Evolutionary conservation across 2,329 filamentous ascomycete genomes (phyloP), one percentile per base, ranked within the genome.

Genomic region (Clonostachys rhizophaga): DNA sequence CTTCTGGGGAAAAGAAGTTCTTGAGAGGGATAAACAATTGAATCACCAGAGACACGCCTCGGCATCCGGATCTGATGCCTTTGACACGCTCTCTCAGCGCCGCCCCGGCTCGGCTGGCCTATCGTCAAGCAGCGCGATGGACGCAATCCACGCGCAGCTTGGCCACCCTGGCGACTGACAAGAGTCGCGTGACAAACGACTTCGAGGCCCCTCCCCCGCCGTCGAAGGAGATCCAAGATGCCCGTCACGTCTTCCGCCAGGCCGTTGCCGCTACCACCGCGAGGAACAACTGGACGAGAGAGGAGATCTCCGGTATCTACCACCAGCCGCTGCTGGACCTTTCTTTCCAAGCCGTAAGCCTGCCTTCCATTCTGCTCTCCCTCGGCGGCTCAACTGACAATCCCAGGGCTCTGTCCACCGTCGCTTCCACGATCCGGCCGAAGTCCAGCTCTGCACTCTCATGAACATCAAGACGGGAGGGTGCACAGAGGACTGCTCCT

Each of bases 401-500:
- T 49, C 51, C 3, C 10, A 94, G 89, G 83, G 81, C 54, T 79
- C 77, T 35, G 72, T 95, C 48, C 91, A 96, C 68, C 84, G 89
- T 42, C 85, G 86, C 57, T 95, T 95, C 72, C 91, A 95, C 69
- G 80, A 88, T 60, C 88, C 91, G 7, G 76, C 84, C 42, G 84
- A 89, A 30, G 89, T 96, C 52, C 91, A 96, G 68, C 86, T 95
- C 68, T 96, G 91, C 72, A 96, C 91, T 0, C 76, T 96, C 49
- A 95, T 95, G 88, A 95, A 95, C 75, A 96, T 96, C 74, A 96
- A 96, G 65, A 95, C 89, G 9, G 91, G 91, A 47, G 91, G 91
- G 43, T 96, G 91, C 69, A 90, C 83, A 56, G 91, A 95, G 66
- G 91, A 96, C 68, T 96, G 91, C 71, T 89, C 86, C 20, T 96